Evolutionary conservation across 352 stramenopile genomes (phyloP).

Genomic region (Globisporangium cylindrosporum): DNA sequence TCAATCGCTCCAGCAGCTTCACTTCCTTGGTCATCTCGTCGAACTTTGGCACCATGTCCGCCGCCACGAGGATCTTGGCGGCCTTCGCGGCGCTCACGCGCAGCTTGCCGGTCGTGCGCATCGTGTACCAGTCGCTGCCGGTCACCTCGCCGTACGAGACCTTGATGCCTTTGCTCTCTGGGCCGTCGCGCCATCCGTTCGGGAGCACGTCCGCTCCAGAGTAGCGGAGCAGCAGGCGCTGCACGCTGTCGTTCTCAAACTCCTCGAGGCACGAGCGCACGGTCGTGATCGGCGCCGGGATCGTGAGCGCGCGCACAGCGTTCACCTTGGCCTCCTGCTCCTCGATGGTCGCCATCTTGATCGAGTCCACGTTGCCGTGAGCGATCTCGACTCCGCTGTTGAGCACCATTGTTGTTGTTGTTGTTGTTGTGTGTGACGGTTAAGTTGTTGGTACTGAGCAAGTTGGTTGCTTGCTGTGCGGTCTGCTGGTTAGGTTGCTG

Average conservation of each 20-base stretch:
- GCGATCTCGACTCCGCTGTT: slow-evolving; percentile 51
- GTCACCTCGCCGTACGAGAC: slow-evolving; percentile 65
- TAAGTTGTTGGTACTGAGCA: neutral
- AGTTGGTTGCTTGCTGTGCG: neutral
- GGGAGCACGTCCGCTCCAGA: slow-evolving; percentile 56
- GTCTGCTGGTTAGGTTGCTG: neutral
- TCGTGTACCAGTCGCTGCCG: slow-evolving; percentile 68
- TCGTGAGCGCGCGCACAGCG: slow-evolving; percentile 34
- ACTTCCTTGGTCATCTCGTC: slow-evolving; percentile 83
- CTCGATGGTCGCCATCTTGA: slow-evolving; percentile 34
- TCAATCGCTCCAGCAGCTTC: slow-evolving; percentile 56
- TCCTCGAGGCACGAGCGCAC: slow-evolving; percentile 47
- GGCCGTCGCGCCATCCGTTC: slow-evolving; percentile 62
- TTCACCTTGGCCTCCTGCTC: slow-evolving; percentile 33
- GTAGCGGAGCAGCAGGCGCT: slow-evolving; percentile 54
- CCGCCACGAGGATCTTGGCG: slow-evolving; percentile 43
- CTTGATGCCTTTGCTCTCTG: slow-evolving; percentile 64
- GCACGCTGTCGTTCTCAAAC: slow-evolving; percentile 58
- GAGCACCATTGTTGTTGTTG: slow-evolving; percentile 37
- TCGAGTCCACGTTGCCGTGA: slow-evolving; percentile 27
- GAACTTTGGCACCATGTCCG: slow-evolving; percentile 68
- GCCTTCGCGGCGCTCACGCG: slow-evolving; percentile 51
- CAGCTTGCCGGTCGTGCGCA: slow-evolving; percentile 65
- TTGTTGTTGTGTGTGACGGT: slow-evolving; percentile 2
- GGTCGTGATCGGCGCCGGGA: slow-evolving; percentile 47